These are phyloP conservation scores for Calonectria fujianensis DNA, from an alignment of 2,329 filamentous ascomycete genomes.

Conservation along the genomic window DNA sequence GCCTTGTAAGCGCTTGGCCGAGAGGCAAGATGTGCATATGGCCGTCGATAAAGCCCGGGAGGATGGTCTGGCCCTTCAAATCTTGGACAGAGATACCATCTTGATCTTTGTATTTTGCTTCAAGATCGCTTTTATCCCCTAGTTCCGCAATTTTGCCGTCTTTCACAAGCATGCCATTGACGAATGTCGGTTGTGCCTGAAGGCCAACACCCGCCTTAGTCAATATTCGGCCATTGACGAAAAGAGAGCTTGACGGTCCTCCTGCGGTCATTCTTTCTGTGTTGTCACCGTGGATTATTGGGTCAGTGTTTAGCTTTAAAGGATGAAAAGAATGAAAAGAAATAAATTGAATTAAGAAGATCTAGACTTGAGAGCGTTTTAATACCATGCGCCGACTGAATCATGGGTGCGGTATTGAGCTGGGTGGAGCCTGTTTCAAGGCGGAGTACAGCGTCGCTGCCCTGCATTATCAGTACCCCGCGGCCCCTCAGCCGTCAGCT, in stretches of 20 bases:
- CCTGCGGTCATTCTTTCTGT: background rate
- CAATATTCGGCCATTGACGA: constrained; percentile 34
- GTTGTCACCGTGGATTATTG: background rate
- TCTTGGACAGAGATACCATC: constrained; percentile 16
- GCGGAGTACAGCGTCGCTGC: background rate
- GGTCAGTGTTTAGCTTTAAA: background rate
- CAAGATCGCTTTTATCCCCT: background rate
- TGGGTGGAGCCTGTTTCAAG: background rate
- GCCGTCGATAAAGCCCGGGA: constrained; percentile 70
- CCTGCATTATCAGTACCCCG: constrained; percentile 13
- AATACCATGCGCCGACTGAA: background rate
- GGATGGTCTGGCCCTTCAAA: constrained; percentile 50
- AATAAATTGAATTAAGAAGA: background rate
- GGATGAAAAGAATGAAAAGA: no score
- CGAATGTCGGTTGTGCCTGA: constrained; percentile 31
- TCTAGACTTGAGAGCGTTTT: background rate
- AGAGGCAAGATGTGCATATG: constrained; percentile 70
- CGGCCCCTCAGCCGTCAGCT: constrained; percentile 7
- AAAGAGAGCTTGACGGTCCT: constrained; percentile 11
- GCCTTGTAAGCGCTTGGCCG: constrained; percentile 67
- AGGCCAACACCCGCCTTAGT: constrained; percentile 26
- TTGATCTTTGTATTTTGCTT: background rate
- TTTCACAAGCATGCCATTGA: constrained; percentile 34
- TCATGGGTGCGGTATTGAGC: background rate
- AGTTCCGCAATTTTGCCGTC: constrained; percentile 28